Percentiles rank a stretch among this genome's conserved stretches.
phyloP scores from a whole-genome alignment of 768 basidiomycete genomes.

The Sistotremastrum niveocremeum region DNA sequence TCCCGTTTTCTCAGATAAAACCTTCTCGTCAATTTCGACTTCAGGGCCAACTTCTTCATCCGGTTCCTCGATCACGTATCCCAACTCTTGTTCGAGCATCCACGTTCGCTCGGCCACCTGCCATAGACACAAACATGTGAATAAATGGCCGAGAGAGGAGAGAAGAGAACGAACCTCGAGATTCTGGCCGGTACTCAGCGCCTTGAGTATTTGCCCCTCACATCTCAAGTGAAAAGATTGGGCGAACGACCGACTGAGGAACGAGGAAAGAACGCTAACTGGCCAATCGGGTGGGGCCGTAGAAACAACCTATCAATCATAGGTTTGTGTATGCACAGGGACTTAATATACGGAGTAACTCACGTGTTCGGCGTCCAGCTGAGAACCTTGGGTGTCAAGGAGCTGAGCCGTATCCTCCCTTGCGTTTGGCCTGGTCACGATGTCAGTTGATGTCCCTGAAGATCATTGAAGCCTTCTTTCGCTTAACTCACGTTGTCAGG shows the following conservation, averaged over 20 bases:
- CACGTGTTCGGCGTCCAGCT: constrained; percentile 68
- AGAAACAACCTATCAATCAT: constrained; percentile 38
- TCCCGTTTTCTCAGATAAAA: neutral
- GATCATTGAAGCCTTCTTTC: no score
- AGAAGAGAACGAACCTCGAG: constrained; percentile 32
- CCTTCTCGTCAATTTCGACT: constrained; percentile 18
- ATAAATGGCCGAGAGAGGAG: neutral
- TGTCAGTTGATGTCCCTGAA: constrained; percentile 7
- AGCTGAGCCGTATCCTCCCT: constrained; percentile 48
- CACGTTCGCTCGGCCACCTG: constrained; percentile 50
- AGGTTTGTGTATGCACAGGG: neutral
- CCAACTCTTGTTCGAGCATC: constrained; percentile 43
- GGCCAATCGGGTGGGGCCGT: constrained; percentile 69
- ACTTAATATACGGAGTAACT: constrained; percentile 13
- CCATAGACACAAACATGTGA: neutral
- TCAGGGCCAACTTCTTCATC: constrained; percentile 21
- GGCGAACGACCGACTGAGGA: constrained; percentile 68
- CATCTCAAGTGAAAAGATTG: constrained; percentile 56
- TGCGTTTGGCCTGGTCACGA: constrained; percentile 10
- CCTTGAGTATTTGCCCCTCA: constrained; percentile 67
- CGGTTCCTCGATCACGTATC: constrained; percentile 54
- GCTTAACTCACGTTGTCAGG: no score
- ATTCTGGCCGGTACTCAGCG: constrained; percentile 68
- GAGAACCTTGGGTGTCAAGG: constrained; percentile 67
- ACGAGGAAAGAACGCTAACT: constrained; percentile 53